Percentiles rank a stretch among this genome's conserved stretches.
phyloP scores from a whole-genome alignment of 176 grass and related monocot genomes.

The Eleusine coracana region DNA sequence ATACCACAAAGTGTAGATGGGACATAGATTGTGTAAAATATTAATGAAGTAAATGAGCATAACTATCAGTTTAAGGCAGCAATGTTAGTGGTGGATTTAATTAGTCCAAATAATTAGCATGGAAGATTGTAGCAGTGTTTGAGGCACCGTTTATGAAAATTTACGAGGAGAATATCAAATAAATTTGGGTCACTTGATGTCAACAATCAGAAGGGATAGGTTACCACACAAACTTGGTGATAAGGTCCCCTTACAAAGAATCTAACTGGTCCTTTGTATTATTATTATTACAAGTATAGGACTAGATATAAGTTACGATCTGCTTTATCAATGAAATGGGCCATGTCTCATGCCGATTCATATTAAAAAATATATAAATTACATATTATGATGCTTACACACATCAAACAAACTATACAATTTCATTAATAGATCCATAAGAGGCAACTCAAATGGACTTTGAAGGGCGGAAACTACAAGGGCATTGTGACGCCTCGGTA shows the following conservation, averaged over 20 bases:
- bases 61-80: not conserved
- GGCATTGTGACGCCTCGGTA: not conserved
- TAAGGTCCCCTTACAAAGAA: not conserved
- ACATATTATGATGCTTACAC: not conserved
- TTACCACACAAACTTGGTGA: not conserved
- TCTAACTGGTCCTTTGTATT: not conserved
- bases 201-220: not conserved
- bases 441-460: not conserved
- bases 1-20: not conserved
- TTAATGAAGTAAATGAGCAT: not conserved
- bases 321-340: too few species aligned
- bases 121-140: not conserved
- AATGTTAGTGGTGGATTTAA: not conserved
- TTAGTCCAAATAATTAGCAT: not conserved
- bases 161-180: not conserved
- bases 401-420: slow-evolving; percentile 3
- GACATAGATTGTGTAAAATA: not conserved
- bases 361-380: too few species aligned
- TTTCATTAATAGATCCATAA: not conserved
- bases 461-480: not conserved
- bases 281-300: not conserved
- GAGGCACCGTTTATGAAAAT: not conserved
- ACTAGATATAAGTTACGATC: not conserved
- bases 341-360: too few species aligned
- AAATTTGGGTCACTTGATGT: not conserved